phyloP scores from a whole-genome alignment of 768 basidiomycete species.

The Agaricus subrufescens region DNA sequence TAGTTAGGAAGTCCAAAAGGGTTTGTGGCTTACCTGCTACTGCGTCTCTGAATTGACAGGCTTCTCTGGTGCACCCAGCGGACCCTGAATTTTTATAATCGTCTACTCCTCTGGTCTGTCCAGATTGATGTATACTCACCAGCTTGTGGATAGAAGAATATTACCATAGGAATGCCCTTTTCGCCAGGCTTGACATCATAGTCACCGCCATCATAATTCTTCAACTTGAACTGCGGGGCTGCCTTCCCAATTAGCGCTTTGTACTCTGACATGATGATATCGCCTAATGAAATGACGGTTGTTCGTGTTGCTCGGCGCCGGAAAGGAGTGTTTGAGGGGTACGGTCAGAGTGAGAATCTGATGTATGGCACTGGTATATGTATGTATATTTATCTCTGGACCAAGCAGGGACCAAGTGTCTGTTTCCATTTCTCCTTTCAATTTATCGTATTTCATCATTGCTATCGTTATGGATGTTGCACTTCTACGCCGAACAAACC shows the following conservation, averaged over 20 bases:
- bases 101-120: not conserved
- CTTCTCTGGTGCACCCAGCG: conserved; percentile 77
- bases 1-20: not conserved
- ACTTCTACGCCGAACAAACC: no score
- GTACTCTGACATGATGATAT: conserved; percentile 10
- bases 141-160: conserved; percentile 79
- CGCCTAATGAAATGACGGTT: not conserved
- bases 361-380: not conserved
- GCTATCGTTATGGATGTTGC: no score
- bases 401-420: not conserved
- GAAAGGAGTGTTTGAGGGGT: not conserved
- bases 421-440: not conserved
- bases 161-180: conserved; percentile 52
- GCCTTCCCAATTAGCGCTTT: conserved; percentile 44
- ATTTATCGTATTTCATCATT: no score
- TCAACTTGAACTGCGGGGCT: conserved; percentile 65
- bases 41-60: conserved; percentile 80
- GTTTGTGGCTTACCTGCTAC: conserved; percentile 43
- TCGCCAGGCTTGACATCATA: conserved; percentile 59
- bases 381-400: not conserved
- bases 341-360: not conserved
- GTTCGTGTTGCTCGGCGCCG: not conserved
- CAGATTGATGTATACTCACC: conserved; percentile 31
- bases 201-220: conserved; percentile 55
- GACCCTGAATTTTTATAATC: conserved; percentile 39